A percentile compares a stretch with the other conserved stretches of the same genome.
Conservation (phyloP, 257 asterid species). For the Osmanthus fragrans region DNA sequence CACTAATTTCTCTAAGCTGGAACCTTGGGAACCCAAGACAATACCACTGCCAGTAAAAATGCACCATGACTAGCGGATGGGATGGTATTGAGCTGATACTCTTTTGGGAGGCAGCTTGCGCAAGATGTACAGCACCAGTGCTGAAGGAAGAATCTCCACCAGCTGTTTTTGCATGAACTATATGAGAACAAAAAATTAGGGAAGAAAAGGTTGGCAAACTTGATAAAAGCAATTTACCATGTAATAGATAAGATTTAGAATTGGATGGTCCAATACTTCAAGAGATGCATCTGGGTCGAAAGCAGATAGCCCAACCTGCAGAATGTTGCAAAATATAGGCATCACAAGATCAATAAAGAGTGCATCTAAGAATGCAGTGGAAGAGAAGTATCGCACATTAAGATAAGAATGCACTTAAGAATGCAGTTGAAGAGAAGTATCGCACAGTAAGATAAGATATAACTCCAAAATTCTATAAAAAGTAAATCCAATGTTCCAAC, state of each 20-base stretch:
- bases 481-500: neutral
- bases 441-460: neutral
- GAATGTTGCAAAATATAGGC: conserved; percentile 8
- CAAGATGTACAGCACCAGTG: conserved; percentile 67
- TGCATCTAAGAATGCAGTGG: neutral
- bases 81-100: conserved; percentile 62
- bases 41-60: conserved; percentile 16
- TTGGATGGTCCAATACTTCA: conserved; percentile 81
- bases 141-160: conserved; percentile 74
- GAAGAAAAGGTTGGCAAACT: neutral
- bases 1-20: conserved; percentile 6
- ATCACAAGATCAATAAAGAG: neutral
- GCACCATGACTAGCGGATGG: conserved; percentile 41
- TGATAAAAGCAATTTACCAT: conserved; percentile 46
- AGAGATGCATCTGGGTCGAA: conserved; percentile 74
- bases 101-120: conserved; percentile 72
- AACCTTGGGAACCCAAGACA: conserved; percentile 13
- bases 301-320: conserved; percentile 82
- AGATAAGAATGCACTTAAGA: neutral
- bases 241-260: conserved; percentile 74
- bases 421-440: neutral
- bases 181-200: conserved; percentile 18
- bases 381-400: neutral
- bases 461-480: neutral
- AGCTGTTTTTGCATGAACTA: conserved; percentile 46